Conservation (phyloP, 2,329 filamentous ascomycete genomes). For the Bipolaris victoriae region DNA sequence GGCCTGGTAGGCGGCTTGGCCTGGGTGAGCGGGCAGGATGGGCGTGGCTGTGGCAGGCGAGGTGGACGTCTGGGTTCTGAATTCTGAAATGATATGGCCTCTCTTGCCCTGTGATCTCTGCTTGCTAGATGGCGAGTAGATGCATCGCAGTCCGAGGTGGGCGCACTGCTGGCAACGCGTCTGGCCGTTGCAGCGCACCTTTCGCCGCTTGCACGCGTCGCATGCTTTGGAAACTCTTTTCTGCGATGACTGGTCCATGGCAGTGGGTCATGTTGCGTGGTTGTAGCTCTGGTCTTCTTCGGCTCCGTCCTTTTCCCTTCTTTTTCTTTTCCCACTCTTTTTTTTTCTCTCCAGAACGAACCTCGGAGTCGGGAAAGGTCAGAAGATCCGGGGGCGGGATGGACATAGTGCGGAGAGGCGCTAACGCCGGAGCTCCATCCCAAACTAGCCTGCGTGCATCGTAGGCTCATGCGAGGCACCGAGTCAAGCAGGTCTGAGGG, state of each 20-base stretch:
- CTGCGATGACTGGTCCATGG: slow-evolving; percentile 34
- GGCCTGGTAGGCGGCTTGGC: slow-evolving; percentile 15
- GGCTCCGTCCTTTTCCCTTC: not conserved
- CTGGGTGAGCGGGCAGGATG: slow-evolving; percentile 33
- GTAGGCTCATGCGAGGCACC: not conserved
- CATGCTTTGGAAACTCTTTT: slow-evolving; percentile 52
- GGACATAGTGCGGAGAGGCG: slow-evolving; percentile 16
- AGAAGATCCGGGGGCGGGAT: slow-evolving; percentile 21
- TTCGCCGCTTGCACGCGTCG: slow-evolving; percentile 55
- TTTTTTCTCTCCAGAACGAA: slow-evolving; percentile 10
- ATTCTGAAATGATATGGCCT: slow-evolving; percentile 52
- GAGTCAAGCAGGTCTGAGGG: slow-evolving; percentile 14
- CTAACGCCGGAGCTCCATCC: slow-evolving; percentile 15
- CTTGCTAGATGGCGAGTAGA: slow-evolving; percentile 51
- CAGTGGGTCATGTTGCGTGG: slow-evolving; percentile 29
- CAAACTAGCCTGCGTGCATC: slow-evolving; percentile 11
- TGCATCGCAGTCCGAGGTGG: slow-evolving; percentile 53
- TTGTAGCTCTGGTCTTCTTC: slow-evolving; percentile 1
- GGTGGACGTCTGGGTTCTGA: slow-evolving; percentile 41
- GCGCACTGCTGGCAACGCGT: slow-evolving; percentile 50
- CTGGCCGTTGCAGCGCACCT: slow-evolving; percentile 57
- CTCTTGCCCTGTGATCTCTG: slow-evolving; percentile 49
- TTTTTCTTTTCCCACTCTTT: slow-evolving; percentile 6
- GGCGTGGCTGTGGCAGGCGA: slow-evolving; percentile 28
- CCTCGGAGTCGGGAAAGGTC: slow-evolving; percentile 14